Evolutionary conservation across 371 early-diverging fungal species (phyloP).

Genomic region (Smittium culicis): DNA sequence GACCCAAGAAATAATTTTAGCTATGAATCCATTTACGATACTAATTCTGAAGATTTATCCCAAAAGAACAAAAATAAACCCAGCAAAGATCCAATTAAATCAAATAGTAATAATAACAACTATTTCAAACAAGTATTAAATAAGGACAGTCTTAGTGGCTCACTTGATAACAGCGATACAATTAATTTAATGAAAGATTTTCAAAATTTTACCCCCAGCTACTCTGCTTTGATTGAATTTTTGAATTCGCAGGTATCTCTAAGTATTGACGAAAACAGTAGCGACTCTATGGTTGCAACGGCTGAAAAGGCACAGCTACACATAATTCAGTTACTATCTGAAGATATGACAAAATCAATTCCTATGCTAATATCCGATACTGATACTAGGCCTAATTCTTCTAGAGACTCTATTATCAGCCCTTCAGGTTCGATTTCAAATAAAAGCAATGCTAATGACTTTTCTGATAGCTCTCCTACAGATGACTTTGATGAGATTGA

Average conservation of each 20-base stretch:
- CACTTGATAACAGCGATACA: constrained; percentile 11
- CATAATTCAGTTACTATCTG: constrained; percentile 26
- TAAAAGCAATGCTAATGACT: not conserved
- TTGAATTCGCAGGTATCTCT: constrained; percentile 33
- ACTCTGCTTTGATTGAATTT: constrained; percentile 30
- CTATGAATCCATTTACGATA: not conserved
- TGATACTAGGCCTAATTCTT: no score
- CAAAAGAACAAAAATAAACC: not conserved
- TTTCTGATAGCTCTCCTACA: not conserved
- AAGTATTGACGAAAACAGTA: constrained; percentile 24
- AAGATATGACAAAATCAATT: constrained; percentile 8
- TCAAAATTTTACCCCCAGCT: constrained; percentile 23
- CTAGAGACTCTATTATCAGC: not conserved
- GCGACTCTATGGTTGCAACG: constrained; percentile 28
- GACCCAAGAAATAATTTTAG: not conserved
- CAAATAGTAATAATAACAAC: constrained; percentile 12
- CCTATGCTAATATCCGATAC: no score
- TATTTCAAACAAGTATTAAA: not conserved
- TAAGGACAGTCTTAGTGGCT: not conserved
- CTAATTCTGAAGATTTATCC: not conserved
- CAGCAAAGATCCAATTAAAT: constrained; percentile 4
- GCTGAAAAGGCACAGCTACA: constrained; percentile 32
- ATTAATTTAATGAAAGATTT: constrained; percentile 29
- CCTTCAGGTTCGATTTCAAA: not conserved
- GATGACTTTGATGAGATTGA: not conserved